Evolutionary conservation across 2,329 filamentous ascomycete species (phyloP).

Genomic region (Botrytis hyacinthi): DNA sequence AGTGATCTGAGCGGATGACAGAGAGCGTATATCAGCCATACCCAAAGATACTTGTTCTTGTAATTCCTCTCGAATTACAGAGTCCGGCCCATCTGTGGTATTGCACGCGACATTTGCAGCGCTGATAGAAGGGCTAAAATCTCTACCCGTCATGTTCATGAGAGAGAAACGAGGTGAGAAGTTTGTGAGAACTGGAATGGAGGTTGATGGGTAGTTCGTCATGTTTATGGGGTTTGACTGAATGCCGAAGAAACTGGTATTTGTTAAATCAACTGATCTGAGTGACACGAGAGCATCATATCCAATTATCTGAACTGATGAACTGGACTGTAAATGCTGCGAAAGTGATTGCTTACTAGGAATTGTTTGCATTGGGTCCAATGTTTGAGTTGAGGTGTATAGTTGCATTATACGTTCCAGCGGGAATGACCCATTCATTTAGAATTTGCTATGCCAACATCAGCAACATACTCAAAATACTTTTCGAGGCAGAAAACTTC

Average conservation of each 20-base stretch:
- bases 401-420: slow-evolving; percentile 3
- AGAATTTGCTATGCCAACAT: slow-evolving; percentile 11
- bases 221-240: slow-evolving; percentile 9
- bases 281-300: not conserved
- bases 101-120: slow-evolving; percentile 10
- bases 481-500: not conserved
- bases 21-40: not conserved
- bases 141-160: slow-evolving; percentile 15
- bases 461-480: not conserved
- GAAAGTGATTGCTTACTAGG: not conserved
- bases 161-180: slow-evolving; percentile 20
- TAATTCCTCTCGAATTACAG: slow-evolving; percentile 14
- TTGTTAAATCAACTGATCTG: not conserved
- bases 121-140: slow-evolving; percentile 10
- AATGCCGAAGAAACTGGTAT: slow-evolving; percentile 20
- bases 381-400: slow-evolving; percentile 11
- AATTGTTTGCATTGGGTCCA: slow-evolving; percentile 17
- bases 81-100: slow-evolving; percentile 4
- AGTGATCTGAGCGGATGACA: slow-evolving; percentile 16
- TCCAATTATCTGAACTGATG: not conserved
- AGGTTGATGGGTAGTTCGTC: slow-evolving; percentile 8
- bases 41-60: slow-evolving; percentile 14
- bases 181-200: slow-evolving; percentile 14
- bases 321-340: not conserved
- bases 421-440: slow-evolving; percentile 12